Percentiles rank a stretch among this genome's conserved stretches.
Evolutionary conservation across 306 rosid species (phyloP).

Genomic region (Fragaria nilgerrensis): DNA sequence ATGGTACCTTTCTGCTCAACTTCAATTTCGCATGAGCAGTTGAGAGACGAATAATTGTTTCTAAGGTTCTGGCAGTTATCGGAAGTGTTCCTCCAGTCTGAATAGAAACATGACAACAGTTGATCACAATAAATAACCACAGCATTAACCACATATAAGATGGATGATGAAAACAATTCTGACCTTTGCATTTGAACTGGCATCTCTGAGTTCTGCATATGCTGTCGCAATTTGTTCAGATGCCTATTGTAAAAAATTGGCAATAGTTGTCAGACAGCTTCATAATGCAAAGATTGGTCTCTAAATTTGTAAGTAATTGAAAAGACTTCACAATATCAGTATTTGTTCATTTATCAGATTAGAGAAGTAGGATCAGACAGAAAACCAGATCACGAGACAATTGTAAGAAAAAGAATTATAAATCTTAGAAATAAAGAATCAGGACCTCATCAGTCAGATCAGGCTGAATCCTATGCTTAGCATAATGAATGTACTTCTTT

Average conservation of each 20-base stretch:
- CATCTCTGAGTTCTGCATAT: constrained; percentile 91
- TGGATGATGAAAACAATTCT: constrained; percentile 18
- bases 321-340: constrained; percentile 1
- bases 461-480: constrained; percentile 97
- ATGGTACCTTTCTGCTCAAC: constrained; percentile 72
- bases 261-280: constrained; percentile 11
- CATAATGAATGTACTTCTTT: constrained; percentile 93
- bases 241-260: constrained; percentile 52
- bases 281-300: constrained; percentile 5
- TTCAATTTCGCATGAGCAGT: constrained; percentile 97
- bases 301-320: constrained; percentile 13
- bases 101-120: constrained; percentile 31
- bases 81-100: constrained; percentile 99
- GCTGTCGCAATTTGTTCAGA: constrained; percentile 89
- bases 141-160: constrained; percentile 13
- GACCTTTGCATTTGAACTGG: constrained; percentile 79
- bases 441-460: constrained; percentile 91
- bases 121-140: constrained; percentile 7
- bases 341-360: not conserved
- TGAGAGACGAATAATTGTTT: constrained; percentile 95
- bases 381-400: not conserved
- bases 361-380: not conserved
- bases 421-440: not conserved
- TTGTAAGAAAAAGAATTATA: not conserved
- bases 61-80: constrained; percentile 94